Evolutionary conservation across 2,329 filamentous ascomycete genomes (phyloP), one percentile per base, ranked within the genome.

Genomic region (Pseudovirgaria hyperparasitica): DNA sequence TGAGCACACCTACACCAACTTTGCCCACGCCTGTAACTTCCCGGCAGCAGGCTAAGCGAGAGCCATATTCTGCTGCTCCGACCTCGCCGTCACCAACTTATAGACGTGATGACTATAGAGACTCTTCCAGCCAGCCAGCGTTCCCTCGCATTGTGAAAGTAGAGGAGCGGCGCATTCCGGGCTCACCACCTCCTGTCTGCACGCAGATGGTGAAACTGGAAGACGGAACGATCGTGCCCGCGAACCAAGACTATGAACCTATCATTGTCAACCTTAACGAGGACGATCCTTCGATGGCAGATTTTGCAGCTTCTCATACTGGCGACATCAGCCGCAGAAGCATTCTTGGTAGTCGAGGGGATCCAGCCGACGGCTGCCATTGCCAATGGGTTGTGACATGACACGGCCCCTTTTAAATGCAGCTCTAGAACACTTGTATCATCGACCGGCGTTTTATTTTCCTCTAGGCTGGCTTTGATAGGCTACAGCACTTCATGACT

Each of bases 111-210:
- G 36, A 37, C 24, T n/a, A n/a, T n/a, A 25, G 19, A 38, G 43
- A 31, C 39, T 46, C 32, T 42, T 25, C 45, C 43, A 16, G 30
- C 45, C 31, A 55, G 9, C 34, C 45, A 12, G 41, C 43, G 3
- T 67, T 68, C 37, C 71, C 73, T 1, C 71, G 67, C 26, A 59
- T 70, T 15, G 60, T 78, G 40, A 79, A 79, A 49, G 62, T 80
- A 23, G 70, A 76, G 45, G 74, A 80, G 48, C 68, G 72, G 27
- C 65, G 75, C 14, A 44, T 67, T 11, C 51, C 58, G 6, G 52
- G 58, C 22, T 52, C 57, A 5, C 46, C 57, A 6, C 41, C 58
- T 26, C 67, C 73, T 1, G 78, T 76, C 45, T 80, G 75, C 42
- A 63, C 76, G 40, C 67, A 76, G 42, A 76, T 76, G 62, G 57